Evolutionary conservation across 805 yeast genomes (phyloP).

Genomic region (Metschnikowia borealis): DNA sequence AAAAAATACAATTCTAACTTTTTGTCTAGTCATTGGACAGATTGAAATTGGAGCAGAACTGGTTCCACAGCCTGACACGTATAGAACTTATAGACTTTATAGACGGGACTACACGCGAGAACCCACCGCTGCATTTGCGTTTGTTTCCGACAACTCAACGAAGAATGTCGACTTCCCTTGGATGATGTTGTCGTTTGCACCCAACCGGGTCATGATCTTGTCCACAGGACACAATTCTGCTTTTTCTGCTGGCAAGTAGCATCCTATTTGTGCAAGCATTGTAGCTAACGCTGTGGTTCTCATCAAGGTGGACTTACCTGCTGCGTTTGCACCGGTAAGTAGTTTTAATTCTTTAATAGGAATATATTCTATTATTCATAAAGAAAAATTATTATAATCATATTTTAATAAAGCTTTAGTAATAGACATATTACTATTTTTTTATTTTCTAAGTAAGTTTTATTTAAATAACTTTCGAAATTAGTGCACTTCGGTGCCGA

Average conservation of each 20-base stretch:
- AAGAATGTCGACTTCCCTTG: slow-evolving; percentile 96
- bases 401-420: too few relatives aligned
- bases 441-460: too few relatives aligned
- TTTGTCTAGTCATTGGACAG: too few relatives aligned
- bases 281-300: slow-evolving; percentile 94
- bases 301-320: slow-evolving; percentile 93
- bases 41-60: too few relatives aligned
- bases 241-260: slow-evolving; percentile 75
- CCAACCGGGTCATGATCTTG: slow-evolving; percentile 92
- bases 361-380: too few relatives aligned
- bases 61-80: neutral
- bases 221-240: slow-evolving; percentile 83
- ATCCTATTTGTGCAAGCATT: slow-evolving; percentile 90
- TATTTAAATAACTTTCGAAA: too few relatives aligned
- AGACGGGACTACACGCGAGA: too few relatives aligned
- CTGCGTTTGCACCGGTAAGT: slow-evolving; percentile 97
- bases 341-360: too few relatives aligned
- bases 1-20: too few relatives aligned
- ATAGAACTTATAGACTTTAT: neutral
- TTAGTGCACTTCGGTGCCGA: too few relatives aligned
- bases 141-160: slow-evolving; percentile 91
- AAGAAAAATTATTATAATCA: too few relatives aligned
- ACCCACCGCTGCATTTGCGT: slow-evolving; percentile 20
- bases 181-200: slow-evolving; percentile 96
- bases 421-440: too few relatives aligned